Percentiles rank a stretch among this genome's conserved stretches.
phyloP scores from a whole-genome alignment of 345 rosid genomes.

The Clausena lansium region DNA sequence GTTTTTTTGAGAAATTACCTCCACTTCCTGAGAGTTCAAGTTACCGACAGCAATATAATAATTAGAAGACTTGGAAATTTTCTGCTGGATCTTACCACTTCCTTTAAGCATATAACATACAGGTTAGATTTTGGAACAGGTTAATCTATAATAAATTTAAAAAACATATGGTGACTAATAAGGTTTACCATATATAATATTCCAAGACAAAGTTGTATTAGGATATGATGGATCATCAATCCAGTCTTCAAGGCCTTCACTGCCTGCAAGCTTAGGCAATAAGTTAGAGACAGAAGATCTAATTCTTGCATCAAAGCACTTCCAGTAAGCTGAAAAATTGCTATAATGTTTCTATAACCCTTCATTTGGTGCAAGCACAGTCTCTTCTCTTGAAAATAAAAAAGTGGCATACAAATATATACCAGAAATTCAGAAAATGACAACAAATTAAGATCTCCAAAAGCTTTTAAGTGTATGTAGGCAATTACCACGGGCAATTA shows the following conservation, averaged over 20 bases:
- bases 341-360: not conserved
- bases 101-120: constrained; percentile 29
- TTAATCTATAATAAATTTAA: not conserved
- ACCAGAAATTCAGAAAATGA: not conserved
- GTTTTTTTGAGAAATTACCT: constrained; percentile 32
- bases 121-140: not conserved
- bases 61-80: constrained; percentile 30
- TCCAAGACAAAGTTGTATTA: constrained; percentile 58
- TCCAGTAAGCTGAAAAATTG: not conserved
- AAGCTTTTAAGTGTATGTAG: not conserved
- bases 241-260: constrained; percentile 49
- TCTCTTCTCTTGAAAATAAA: not conserved
- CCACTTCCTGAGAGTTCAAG: constrained; percentile 46
- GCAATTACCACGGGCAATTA: constrained; percentile 50
- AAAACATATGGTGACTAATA: not conserved
- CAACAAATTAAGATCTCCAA: not conserved
- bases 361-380: not conserved
- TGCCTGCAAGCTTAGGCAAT: constrained; percentile 32
- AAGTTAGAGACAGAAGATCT: not conserved
- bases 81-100: constrained; percentile 48
- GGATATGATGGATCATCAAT: constrained; percentile 57
- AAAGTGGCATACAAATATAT: not conserved
- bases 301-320: not conserved
- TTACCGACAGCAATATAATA: constrained; percentile 56
- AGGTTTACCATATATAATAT: constrained; percentile 42